Percentiles rank a stretch among this genome's conserved stretches.
Conservation (phyloP, 1,284 basidiomycete species). For the Exobasidium cylindrosporum region DNA sequence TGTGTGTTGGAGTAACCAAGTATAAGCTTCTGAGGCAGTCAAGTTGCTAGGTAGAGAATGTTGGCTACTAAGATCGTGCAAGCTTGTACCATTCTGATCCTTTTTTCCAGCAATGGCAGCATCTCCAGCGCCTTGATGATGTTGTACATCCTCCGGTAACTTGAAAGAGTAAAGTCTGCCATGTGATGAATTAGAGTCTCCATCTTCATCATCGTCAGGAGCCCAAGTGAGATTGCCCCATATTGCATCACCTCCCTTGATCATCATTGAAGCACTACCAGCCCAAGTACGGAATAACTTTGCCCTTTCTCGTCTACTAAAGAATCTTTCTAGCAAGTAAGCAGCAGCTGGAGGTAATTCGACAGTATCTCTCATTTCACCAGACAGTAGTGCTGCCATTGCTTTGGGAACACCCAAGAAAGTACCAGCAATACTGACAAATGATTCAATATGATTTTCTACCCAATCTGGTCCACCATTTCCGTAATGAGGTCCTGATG, state of each 20-base stretch:
- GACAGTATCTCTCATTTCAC: slow-evolving; percentile 86
- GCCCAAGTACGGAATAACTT: slow-evolving; percentile 92
- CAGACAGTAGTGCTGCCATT: slow-evolving; percentile 89
- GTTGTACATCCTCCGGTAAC: slow-evolving; percentile 24
- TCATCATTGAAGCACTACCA: slow-evolving; percentile 66
- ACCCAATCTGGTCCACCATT: slow-evolving; percentile 87
- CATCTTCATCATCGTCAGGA: slow-evolving; percentile 33
- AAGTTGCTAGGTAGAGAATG: slow-evolving; percentile 56
- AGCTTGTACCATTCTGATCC: slow-evolving; percentile 10
- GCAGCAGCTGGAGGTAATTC: slow-evolving; percentile 81
- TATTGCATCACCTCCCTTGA: slow-evolving; percentile 78
- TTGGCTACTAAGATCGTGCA: slow-evolving; percentile 11
- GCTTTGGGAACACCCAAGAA: slow-evolving; percentile 78
- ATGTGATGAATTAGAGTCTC: slow-evolving; percentile 51
- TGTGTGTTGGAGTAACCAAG: slow-evolving; percentile 81
- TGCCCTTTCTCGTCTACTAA: slow-evolving; percentile 83
- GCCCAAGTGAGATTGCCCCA: slow-evolving; percentile 71
- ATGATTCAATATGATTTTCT: slow-evolving; percentile 64
- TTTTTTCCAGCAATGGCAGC: neutral
- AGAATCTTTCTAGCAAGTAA: slow-evolving; percentile 66
- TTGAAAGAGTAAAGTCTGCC: slow-evolving; percentile 83
- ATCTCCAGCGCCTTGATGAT: slow-evolving; percentile 18
- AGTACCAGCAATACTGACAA: slow-evolving; percentile 74
- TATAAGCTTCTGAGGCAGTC: slow-evolving; percentile 72
- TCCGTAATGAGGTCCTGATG: slow-evolving; percentile 67